A percentile compares a stretch with the other conserved stretches of the same genome.
phyloP scores from a whole-genome alignment of 805 yeast genomes.

The Wickerhamomyces alni region DNA sequence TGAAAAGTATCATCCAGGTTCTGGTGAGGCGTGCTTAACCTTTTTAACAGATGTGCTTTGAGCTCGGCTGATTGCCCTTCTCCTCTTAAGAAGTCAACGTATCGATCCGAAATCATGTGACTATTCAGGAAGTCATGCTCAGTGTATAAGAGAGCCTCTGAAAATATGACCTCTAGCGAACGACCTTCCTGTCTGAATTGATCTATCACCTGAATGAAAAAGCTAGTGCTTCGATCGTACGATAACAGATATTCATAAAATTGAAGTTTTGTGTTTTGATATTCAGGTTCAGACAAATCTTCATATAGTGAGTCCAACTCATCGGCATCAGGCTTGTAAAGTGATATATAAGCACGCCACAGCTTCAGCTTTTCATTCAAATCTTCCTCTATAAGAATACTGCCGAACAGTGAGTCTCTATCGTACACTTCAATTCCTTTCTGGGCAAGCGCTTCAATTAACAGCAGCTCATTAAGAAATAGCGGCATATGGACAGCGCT shows the following conservation, averaged over 20 bases:
- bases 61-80: background rate
- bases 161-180: background rate
- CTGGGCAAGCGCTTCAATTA: no score
- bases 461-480: no score
- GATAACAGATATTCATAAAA: background rate
- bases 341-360: no score
- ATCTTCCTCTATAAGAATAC: background rate
- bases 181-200: background rate
- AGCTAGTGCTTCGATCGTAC: no score
- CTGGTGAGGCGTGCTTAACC: slow-evolving; percentile 36
- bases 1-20: slow-evolving; percentile 34
- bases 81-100: background rate
- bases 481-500: no score
- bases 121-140: slow-evolving; percentile 5
- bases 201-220: background rate
- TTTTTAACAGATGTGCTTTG: slow-evolving; percentile 12
- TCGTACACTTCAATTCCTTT: background rate
- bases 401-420: background rate
- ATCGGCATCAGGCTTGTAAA: no score
- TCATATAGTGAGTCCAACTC: no score
- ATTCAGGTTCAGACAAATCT: no score
- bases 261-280: no score
- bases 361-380: background rate
- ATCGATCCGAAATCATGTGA: background rate
- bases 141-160: background rate